A percentile compares a stretch with the other conserved stretches of the same genome.
These are phyloP conservation scores for Eimeria acervulina DNA, from an alignment of 169 alveolate genomes.

Conservation along the genomic window DNA sequence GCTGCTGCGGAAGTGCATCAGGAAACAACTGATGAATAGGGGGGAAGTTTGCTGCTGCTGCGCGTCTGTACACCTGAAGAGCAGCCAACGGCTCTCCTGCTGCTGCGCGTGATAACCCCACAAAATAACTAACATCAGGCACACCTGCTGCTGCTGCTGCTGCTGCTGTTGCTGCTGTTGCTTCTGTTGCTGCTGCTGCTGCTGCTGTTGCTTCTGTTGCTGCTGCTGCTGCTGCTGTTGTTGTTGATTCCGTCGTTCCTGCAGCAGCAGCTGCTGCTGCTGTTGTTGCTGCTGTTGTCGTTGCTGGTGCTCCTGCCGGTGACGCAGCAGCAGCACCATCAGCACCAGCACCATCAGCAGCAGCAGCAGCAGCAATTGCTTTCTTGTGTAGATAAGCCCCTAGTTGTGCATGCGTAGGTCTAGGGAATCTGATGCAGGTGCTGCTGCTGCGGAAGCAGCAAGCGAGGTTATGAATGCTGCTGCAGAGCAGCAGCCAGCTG, in stretches of 20 bases:
- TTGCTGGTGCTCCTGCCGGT: background rate
- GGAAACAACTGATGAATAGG: background rate
- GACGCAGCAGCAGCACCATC: slow-evolving; percentile 11
- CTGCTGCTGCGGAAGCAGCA: background rate
- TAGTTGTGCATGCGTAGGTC: background rate
- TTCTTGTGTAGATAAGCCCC: background rate
- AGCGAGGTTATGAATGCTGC: too few species aligned
- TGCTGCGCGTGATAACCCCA: background rate
- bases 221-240: slow-evolving; percentile 42
- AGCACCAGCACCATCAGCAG: too few species aligned
- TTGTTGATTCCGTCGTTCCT: background rate
- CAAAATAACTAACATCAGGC: background rate
- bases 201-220: slow-evolving; percentile 27
- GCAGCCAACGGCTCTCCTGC: slow-evolving; percentile 39
- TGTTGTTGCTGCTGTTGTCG: slow-evolving; percentile 16
- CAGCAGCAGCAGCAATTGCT: slow-evolving; percentile 32
- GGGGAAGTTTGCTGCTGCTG: background rate
- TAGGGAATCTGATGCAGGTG: slow-evolving; percentile 16
- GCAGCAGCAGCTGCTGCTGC: background rate
- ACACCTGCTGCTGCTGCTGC: background rate
- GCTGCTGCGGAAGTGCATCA: background rate
- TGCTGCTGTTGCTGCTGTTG: slow-evolving; percentile 51
- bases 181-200: slow-evolving; percentile 27
- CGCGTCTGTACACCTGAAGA: background rate
- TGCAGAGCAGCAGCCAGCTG: too few species aligned